Conservation (phyloP, 2,329 filamentous ascomycete genomes). For the Xylaria hypoxylon region DNA sequence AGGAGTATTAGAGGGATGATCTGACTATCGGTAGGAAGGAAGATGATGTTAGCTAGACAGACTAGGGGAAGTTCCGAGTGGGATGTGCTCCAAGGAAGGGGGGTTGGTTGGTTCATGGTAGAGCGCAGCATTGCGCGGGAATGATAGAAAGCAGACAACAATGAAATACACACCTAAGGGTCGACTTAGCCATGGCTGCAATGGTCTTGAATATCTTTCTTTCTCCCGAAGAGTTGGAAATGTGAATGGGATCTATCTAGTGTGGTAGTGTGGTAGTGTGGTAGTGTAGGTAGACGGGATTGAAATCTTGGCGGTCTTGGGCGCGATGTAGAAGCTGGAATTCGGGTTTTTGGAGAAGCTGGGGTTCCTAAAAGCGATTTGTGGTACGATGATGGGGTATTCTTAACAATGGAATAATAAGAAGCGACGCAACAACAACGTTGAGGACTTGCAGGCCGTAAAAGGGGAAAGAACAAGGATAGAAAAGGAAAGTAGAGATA, state of each 20-base stretch:
- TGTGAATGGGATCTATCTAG: conserved; percentile 13
- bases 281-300: not conserved
- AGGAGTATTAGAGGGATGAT: conserved; percentile 75
- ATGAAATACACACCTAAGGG: conserved; percentile 41
- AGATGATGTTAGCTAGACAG: conserved; percentile 13
- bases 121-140: conserved; percentile 1
- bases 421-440: not conserved
- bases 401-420: not conserved
- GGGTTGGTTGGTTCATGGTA: not conserved
- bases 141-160: not conserved
- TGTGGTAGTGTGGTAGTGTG: too few relatives aligned
- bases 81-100: not conserved
- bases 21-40: conserved; percentile 56
- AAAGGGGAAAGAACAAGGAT: not conserved
- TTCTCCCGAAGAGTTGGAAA: not conserved
- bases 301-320: conserved; percentile 23
- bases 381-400: too few relatives aligned
- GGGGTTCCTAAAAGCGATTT: too few relatives aligned
- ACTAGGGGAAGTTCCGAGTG: not conserved
- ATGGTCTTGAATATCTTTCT: conserved; percentile 6
- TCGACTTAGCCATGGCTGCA: conserved; percentile 45
- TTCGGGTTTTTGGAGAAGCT: not conserved
- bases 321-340: conserved; percentile 1
- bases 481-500: not conserved
- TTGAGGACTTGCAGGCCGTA: too few relatives aligned